A percentile compares a stretch with the other conserved stretches of the same genome.
phyloP scores from a whole-genome alignment of 345 rosid species.

The Streptanthus diversifolius region DNA sequence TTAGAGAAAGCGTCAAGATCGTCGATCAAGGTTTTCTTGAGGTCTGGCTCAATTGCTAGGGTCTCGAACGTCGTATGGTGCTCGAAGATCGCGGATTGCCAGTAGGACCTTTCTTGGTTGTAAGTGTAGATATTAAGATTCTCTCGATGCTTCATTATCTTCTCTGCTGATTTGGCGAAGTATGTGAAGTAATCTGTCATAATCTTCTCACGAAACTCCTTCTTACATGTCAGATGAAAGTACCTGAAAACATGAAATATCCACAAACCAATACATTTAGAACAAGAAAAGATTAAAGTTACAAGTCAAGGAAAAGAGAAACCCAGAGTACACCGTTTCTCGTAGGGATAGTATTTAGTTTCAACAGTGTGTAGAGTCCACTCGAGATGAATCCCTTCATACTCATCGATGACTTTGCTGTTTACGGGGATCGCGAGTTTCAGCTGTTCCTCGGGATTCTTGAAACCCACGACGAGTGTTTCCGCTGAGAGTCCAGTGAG shows the following conservation, averaged over 20 bases:
- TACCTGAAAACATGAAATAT: slow-evolving; percentile 17
- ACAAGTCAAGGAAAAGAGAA: not conserved
- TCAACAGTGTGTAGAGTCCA: slow-evolving; percentile 32
- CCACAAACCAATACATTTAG: not conserved
- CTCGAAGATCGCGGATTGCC: slow-evolving; percentile 20
- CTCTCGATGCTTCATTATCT: slow-evolving; percentile 11
- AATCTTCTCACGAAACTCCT: slow-evolving; percentile 25
- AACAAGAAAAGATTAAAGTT: not conserved
- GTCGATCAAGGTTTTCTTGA: slow-evolving; percentile 12
- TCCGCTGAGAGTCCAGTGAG: slow-evolving; percentile 15
- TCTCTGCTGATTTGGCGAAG: slow-evolving; percentile 15
- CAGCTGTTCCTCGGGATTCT: not conserved
- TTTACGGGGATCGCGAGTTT: slow-evolving; percentile 23
- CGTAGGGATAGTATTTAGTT: slow-evolving; percentile 13
- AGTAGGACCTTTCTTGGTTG: not conserved
- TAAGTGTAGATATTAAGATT: slow-evolving; percentile 29
- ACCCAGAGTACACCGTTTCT: slow-evolving; percentile 9
- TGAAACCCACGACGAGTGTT: slow-evolving; percentile 26
- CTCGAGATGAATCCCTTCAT: slow-evolving; percentile 24
- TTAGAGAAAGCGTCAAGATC: slow-evolving; percentile 31
- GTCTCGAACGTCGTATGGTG: slow-evolving; percentile 30
- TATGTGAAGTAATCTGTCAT: slow-evolving; percentile 27
- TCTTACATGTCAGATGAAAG: slow-evolving; percentile 33
- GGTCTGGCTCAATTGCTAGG: slow-evolving; percentile 24
- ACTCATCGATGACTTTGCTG: slow-evolving; percentile 26